Evolutionary conservation across 176 grass and related monocot genomes (phyloP).

Genomic region (Melocanna baccifera): DNA sequence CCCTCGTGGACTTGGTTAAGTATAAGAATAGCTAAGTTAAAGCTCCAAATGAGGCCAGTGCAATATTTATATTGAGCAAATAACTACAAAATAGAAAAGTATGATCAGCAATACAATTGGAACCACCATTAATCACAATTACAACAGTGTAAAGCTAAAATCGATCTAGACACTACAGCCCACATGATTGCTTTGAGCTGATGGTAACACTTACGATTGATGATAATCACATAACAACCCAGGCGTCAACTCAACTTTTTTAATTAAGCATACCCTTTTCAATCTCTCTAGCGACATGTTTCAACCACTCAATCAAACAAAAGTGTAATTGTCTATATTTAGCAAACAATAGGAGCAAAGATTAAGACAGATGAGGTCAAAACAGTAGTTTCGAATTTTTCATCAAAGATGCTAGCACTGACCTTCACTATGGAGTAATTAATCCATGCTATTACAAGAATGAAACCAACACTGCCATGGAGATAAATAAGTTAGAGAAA

Average conservation of each 20-base stretch:
- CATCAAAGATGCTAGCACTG: slow-evolving; percentile 12
- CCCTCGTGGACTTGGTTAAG: slow-evolving; percentile 89
- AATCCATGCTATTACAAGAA: slow-evolving; percentile 59
- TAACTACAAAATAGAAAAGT: slow-evolving; percentile 51
- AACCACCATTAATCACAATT: not conserved
- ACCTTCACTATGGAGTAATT: slow-evolving; percentile 88
- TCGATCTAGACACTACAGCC: not conserved
- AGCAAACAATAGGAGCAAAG: not conserved
- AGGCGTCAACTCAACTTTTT: not conserved
- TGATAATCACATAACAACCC: not conserved
- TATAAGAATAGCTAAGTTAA: slow-evolving; percentile 78
- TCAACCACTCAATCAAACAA: not conserved
- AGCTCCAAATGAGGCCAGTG: slow-evolving; percentile 70
- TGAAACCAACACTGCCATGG: slow-evolving; percentile 65
- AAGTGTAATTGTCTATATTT: not conserved
- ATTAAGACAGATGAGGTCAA: not conserved
- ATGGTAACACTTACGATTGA: not conserved
- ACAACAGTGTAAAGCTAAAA: not conserved
- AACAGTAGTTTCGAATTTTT: not conserved
- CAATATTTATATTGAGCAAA: slow-evolving; percentile 69
- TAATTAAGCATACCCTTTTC: not conserved
- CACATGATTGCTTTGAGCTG: not conserved
- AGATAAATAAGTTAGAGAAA: slow-evolving; percentile 26
- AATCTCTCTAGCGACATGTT: not conserved
- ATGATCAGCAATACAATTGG: not conserved